Percentiles rank a stretch among this genome's conserved stretches.
phyloP scores from a whole-genome alignment of 495 filamentous ascomycete species.

The Tuber brumale region DNA sequence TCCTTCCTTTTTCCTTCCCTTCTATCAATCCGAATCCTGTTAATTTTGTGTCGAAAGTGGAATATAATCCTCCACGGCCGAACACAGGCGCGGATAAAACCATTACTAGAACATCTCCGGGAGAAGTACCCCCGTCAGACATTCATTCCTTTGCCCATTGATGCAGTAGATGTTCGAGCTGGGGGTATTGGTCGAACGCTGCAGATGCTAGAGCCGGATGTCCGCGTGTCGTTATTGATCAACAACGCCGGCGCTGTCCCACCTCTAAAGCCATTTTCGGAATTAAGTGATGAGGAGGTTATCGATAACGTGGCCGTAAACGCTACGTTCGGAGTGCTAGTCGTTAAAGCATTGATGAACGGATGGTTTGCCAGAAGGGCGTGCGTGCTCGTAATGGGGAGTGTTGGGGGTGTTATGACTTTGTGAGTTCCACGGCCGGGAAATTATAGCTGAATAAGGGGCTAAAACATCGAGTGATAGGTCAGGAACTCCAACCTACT shows the following conservation, averaged over 20 bases:
- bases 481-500: constrained; percentile 30
- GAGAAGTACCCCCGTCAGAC: constrained; percentile 10
- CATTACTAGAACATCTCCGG: constrained; percentile 17
- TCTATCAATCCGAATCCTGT: background rate
- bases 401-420: constrained; percentile 27
- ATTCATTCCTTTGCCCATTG: constrained; percentile 21
- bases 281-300: constrained; percentile 21
- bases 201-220: background rate
- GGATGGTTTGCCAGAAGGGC: constrained; percentile 7
- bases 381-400: constrained; percentile 22
- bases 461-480: background rate
- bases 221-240: constrained; percentile 23
- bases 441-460: background rate
- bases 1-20: background rate
- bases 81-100: constrained; percentile 13
- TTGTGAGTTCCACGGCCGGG: constrained; percentile 3
- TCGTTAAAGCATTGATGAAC: constrained; percentile 11
- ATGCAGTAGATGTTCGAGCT: background rate
- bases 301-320: constrained; percentile 24
- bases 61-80: constrained; percentile 33
- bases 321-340: constrained; percentile 20
- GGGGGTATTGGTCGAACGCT: background rate
- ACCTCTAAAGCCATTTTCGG: constrained; percentile 15
- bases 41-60: constrained; percentile 19
- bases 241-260: constrained; percentile 28